Evolutionary conservation across 2,329 filamentous ascomycete genomes (phyloP).

Genomic region (Hypoxylon sp.): DNA sequence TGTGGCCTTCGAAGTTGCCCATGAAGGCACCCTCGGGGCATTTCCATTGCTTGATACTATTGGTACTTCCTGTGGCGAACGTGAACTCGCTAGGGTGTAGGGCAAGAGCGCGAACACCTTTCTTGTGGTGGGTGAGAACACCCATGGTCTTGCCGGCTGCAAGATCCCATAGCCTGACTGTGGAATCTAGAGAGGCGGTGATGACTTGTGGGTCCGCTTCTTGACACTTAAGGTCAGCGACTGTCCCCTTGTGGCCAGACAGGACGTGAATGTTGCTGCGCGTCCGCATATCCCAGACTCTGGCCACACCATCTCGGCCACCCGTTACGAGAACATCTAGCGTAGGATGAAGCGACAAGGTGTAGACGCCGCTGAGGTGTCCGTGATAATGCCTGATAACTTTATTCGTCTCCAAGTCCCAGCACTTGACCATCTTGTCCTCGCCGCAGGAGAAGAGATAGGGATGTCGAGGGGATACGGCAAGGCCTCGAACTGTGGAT

Average conservation of each 20-base stretch:
- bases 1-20: slow-evolving; percentile 98
- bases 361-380: slow-evolving; percentile 95
- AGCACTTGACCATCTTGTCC: slow-evolving; percentile 99
- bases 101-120: slow-evolving; percentile 88
- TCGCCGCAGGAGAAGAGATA: slow-evolving; percentile 98
- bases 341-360: slow-evolving; percentile 91
- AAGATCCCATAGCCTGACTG: slow-evolving; percentile 93
- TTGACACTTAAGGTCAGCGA: slow-evolving; percentile 91
- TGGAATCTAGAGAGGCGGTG: slow-evolving; percentile 90
- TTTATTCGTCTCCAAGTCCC: slow-evolving; percentile 99
- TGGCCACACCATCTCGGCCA: slow-evolving; percentile 91
- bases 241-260: slow-evolving; percentile 89
- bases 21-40: slow-evolving; percentile 98
- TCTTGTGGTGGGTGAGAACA: slow-evolving; percentile 97
- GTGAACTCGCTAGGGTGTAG: slow-evolving; percentile 95
- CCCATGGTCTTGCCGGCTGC: slow-evolving; percentile 97
- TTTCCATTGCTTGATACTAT: slow-evolving; percentile 99
- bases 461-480: slow-evolving; percentile 92
- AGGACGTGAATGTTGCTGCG: slow-evolving; percentile 96
- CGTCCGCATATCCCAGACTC: slow-evolving; percentile 99
- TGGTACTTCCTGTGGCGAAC: slow-evolving; percentile 91
- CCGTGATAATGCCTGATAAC: slow-evolving; percentile 98
- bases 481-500: slow-evolving; percentile 90
- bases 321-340: slow-evolving; percentile 96
- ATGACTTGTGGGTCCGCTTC: slow-evolving; percentile 98